These are phyloP conservation scores for Suillus variegatus DNA, from an alignment of 768 basidiomycete species.

Conservation along the genomic window DNA sequence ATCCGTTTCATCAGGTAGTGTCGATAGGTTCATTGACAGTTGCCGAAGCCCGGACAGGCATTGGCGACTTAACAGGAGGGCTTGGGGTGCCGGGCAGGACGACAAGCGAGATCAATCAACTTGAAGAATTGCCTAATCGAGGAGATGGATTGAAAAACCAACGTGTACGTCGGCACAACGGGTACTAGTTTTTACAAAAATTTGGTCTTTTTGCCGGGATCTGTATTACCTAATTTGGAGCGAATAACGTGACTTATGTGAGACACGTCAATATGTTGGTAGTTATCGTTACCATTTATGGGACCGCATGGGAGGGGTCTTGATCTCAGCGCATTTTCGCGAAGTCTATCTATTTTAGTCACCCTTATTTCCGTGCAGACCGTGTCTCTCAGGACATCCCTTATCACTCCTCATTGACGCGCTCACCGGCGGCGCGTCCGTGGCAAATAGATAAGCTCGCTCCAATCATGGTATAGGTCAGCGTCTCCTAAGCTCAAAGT, in stretches of 20 bases:
- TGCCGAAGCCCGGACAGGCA: background rate
- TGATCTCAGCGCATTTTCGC: conserved; percentile 1
- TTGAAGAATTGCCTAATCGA: conserved; percentile 15
- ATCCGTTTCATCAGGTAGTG: background rate
- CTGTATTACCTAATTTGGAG: background rate
- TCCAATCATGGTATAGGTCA: background rate
- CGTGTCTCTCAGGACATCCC: background rate
- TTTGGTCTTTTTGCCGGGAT: background rate
- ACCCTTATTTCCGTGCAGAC: conserved; percentile 1
- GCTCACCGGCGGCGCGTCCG: too few species aligned
- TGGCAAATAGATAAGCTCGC: background rate
- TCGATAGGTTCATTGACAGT: background rate
- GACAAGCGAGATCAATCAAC: conserved; percentile 3
- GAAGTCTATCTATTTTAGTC: conserved; percentile 12
- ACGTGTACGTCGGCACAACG: background rate
- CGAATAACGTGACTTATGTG: too few species aligned
- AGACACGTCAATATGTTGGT: too few species aligned
- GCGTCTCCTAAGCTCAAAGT: background rate
- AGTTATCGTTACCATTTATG: background rate
- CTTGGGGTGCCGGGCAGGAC: background rate
- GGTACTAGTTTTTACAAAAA: background rate
- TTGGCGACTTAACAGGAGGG: background rate
- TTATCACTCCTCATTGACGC: background rate
- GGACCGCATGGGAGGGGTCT: background rate
- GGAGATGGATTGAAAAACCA: background rate